phyloP scores from a whole-genome alignment of 75 land plant genomes.

The Azolla pinnata region DNA sequence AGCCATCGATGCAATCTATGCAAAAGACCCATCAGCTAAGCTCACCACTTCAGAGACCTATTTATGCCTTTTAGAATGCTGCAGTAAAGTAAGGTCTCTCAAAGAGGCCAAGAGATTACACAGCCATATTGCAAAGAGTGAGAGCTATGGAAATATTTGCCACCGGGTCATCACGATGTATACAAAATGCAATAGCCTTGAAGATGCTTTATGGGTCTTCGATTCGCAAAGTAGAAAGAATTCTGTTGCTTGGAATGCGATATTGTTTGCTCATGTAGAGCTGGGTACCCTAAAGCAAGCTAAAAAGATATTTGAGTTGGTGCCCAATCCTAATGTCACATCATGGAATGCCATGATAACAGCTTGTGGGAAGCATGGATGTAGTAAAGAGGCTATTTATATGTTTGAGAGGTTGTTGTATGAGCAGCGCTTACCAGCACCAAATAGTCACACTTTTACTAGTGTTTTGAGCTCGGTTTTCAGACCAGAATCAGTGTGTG shows the following conservation, averaged over 20 bases:
- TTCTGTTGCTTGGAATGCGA: constrained; percentile 2
- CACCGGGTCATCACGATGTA: not conserved
- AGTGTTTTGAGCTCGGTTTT: constrained; percentile 8
- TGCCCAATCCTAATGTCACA: not conserved
- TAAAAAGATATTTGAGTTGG: not conserved
- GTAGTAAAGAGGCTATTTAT: constrained; percentile 6
- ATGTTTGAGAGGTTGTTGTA: constrained; percentile 7
- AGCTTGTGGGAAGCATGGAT: constrained; percentile 7
- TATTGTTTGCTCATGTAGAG: not conserved
- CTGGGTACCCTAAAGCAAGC: constrained; percentile 11
- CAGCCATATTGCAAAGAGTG: not conserved
- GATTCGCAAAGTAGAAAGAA: not conserved
- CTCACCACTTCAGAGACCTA: not conserved
- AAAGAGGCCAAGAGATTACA: not conserved
- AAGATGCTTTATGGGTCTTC: not conserved
- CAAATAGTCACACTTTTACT: constrained; percentile 6
- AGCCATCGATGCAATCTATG: not conserved
- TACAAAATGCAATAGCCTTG: not conserved
- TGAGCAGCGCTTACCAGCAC: constrained; percentile 3
- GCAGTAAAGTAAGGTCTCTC: not conserved
- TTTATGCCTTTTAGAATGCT: not conserved
- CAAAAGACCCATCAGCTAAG: not conserved
- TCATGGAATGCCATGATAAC: constrained; percentile 14
- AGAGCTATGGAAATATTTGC: not conserved
- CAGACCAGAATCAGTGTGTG: constrained; percentile 1